These are phyloP conservation scores for Solanum sejunctum DNA, from an alignment of 257 asterid species.

Conservation along the genomic window DNA sequence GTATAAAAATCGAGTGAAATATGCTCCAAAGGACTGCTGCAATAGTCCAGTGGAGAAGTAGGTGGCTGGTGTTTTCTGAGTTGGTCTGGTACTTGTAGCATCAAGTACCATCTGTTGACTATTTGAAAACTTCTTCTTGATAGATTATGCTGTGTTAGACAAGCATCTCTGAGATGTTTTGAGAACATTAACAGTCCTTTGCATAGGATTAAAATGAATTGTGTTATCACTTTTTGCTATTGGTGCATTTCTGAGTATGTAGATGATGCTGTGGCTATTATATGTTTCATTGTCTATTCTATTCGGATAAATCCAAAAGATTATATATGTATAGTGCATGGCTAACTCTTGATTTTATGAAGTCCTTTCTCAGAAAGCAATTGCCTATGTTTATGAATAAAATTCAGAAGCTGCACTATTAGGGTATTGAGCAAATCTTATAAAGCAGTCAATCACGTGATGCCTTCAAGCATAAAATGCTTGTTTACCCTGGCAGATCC, in stretches of 20 bases:
- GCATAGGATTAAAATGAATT: too few relatives aligned
- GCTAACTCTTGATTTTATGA: neutral
- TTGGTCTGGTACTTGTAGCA: neutral
- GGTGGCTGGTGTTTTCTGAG: neutral
- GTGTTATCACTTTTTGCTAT: too few relatives aligned
- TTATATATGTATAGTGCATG: neutral
- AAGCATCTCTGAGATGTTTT: neutral
- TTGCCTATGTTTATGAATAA: neutral
- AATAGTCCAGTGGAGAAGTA: neutral
- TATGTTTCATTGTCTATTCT: neutral
- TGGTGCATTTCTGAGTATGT: too few relatives aligned
- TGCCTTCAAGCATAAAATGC: neutral
- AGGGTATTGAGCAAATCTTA: neutral
- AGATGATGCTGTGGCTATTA: neutral
- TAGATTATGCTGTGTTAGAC: neutral
- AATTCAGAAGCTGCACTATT: neutral
- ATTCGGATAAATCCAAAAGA: neutral
- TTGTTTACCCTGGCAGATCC: neutral
- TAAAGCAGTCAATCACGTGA: neutral
- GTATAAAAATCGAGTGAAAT: neutral
- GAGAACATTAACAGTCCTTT: too few relatives aligned
- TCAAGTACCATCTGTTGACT: neutral
- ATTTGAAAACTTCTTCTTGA: neutral
- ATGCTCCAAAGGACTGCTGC: neutral
- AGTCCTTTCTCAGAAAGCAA: neutral